Evolutionary conservation across 176 grass and related monocot genomes (phyloP), one percentile per base, ranked within the genome.

Genomic region (Ananas comosus): DNA sequence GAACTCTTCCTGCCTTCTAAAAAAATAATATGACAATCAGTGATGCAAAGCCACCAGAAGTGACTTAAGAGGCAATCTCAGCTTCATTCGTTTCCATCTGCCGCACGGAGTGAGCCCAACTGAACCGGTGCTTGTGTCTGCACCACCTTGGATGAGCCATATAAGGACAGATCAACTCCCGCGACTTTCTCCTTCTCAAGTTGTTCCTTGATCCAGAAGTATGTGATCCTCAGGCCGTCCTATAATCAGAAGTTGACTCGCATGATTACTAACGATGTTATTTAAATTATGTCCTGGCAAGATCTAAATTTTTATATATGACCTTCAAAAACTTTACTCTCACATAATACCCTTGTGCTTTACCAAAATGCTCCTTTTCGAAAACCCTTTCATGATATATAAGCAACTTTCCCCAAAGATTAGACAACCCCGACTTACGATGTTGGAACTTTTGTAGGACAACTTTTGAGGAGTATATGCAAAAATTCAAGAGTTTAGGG

Each of bases 161-260:
- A 88, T 2, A 51, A 50, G 1, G 85, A 71, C 12, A 88, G 51
- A 33, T 88, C 74, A 13, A 81, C 2, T 28, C 86, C 90, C 66
- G 67, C 24, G 3, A 67, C 57, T 85, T 80, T 84, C 75, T 89
- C 83, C 69, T 94, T 94, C 68, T 89, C 86, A 13, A 89, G 80
- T 70, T 94, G 86, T 74, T 87, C 91, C 69, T 94, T 94, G 76
- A 94, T 94, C 91, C 91, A 94, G 78, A 94, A 89, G 65, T 94
- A 94, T 16, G 91, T 94, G 78, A 94, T 28, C 71, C 83, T 84
- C 53, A 94, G 58, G 14, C 91, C 91, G 53, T 91, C 85, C 91
- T 91, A 70, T 59, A 27, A 66, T 66, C 13, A 18, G 9, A 64
- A 66, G 51, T 25, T 24, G 7, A 6, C 27, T 70, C 12, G 52